These are phyloP conservation scores for Camillea tinctor DNA, from an alignment of 2,329 filamentous ascomycete genomes.

Conservation along the genomic window DNA sequence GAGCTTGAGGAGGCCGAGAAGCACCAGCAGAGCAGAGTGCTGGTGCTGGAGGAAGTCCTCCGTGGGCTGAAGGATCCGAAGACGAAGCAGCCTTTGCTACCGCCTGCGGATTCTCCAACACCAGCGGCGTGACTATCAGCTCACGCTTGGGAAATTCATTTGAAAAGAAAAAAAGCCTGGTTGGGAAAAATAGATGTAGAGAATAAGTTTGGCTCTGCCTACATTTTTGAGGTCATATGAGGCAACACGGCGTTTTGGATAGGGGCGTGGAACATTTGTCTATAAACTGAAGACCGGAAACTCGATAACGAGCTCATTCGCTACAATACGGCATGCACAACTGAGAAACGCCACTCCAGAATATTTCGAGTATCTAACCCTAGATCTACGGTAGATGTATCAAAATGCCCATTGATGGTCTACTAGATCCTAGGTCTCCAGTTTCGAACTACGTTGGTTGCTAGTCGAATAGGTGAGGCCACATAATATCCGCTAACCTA, in stretches of 20 bases:
- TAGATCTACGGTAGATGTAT: neutral
- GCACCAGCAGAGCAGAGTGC: slow-evolving; percentile 44
- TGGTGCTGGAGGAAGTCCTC: slow-evolving; percentile 54
- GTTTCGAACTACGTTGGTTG: neutral
- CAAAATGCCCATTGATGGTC: neutral
- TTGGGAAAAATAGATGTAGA: neutral
- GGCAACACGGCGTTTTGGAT: neutral
- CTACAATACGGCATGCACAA: neutral
- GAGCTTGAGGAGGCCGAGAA: slow-evolving; percentile 51
- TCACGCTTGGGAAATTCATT: slow-evolving; percentile 3
- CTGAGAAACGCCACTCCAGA: neutral
- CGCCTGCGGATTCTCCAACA: slow-evolving; percentile 28
- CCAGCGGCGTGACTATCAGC: slow-evolving; percentile 26
- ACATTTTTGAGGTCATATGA: neutral
- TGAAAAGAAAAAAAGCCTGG: neutral
- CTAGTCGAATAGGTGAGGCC: neutral
- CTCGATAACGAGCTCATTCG: neutral
- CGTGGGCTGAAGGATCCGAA: slow-evolving; percentile 53
- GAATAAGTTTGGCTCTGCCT: neutral
- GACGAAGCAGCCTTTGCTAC: slow-evolving; percentile 54
- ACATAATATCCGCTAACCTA: too few species aligned
- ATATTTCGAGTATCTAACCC: neutral
- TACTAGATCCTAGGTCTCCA: neutral
- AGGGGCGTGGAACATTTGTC: neutral
- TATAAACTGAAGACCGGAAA: neutral